Evolutionary conservation across 2,329 filamentous ascomycete genomes (phyloP).

Genomic region (Fusarium abutilonis): DNA sequence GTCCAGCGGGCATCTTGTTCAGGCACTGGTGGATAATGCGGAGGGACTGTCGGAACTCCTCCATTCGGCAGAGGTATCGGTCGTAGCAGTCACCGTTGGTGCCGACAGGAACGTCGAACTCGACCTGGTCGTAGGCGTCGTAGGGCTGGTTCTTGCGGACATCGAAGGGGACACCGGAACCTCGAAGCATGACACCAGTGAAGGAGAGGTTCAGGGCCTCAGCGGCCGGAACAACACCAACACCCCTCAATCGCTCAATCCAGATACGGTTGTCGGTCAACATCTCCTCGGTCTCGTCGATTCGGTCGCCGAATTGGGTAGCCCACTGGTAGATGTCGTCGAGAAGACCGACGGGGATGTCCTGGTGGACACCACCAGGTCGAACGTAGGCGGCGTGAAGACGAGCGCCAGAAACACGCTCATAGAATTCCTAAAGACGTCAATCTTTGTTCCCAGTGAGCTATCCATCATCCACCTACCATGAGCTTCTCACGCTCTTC

Average conservation of each 20-base stretch:
- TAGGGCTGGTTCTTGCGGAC: constrained; percentile 97
- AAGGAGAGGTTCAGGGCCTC: constrained; percentile 98
- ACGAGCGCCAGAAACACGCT: constrained; percentile 97
- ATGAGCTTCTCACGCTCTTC: constrained; percentile 99
- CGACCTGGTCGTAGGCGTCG: constrained; percentile 96
- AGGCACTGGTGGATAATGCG: constrained; percentile 99
- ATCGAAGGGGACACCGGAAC: constrained; percentile 95
- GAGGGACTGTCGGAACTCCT: constrained; percentile 98
- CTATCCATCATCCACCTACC: constrained; percentile 65
- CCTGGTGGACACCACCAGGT: constrained; percentile 94
- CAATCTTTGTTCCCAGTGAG: constrained; percentile 6
- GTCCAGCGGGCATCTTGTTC: constrained; percentile 97
- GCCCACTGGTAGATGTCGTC: constrained; percentile 99
- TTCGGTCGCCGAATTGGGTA: constrained; percentile 97
- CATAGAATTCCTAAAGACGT: constrained; percentile 88
- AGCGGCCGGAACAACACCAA: constrained; percentile 89
- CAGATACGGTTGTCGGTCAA: constrained; percentile 99
- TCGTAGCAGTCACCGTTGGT: constrained; percentile 99
- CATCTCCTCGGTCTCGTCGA: constrained; percentile 98
- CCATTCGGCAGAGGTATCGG: constrained; percentile 98
- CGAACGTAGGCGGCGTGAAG: constrained; percentile 97
- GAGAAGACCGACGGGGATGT: constrained; percentile 90
- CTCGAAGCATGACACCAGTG: constrained; percentile 96
- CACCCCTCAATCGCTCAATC: constrained; percentile 89
- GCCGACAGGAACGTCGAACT: constrained; percentile 97